Percentiles rank a stretch among this genome's conserved stretches.
Evolutionary conservation across 139 green algal species (phyloP).

Genomic region (Dunaliella primolecta): DNA sequence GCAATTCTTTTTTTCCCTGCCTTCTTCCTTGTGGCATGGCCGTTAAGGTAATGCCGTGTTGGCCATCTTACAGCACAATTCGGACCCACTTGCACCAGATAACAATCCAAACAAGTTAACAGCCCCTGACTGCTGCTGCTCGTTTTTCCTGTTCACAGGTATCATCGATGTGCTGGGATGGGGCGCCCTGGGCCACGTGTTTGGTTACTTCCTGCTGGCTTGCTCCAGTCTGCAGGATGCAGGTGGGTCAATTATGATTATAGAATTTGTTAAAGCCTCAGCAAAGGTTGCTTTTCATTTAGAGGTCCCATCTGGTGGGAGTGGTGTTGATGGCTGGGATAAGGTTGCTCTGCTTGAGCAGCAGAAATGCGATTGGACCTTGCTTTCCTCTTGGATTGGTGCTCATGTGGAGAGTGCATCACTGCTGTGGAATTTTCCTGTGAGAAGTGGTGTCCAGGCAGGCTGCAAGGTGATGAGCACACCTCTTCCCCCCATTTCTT

Average conservation of each 20-base stretch:
- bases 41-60: no score
- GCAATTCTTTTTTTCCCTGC: no score
- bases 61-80: no score
- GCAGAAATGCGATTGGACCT: neutral
- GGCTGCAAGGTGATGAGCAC: no score
- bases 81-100: no score
- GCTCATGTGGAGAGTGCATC: neutral
- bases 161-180: constrained; percentile 84
- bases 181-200: constrained; percentile 77
- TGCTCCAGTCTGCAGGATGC: constrained; percentile 27
- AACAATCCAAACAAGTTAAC: no score
- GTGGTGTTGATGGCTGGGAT: neutral
- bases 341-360: neutral
- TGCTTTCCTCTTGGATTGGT: neutral
- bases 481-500: no score
- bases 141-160: no score
- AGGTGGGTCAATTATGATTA: constrained; percentile 5
- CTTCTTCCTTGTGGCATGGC: no score
- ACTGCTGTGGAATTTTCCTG: neutral
- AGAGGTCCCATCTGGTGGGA: neutral
- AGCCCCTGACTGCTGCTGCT: no score
- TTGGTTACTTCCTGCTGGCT: constrained; percentile 64
- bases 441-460: no score
- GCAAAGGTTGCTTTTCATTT: neutral
- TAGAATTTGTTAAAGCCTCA: neutral